These are phyloP conservation scores for Geotrichum ghanense DNA, from an alignment of 805 yeast genomes.

Conservation along the genomic window DNA sequence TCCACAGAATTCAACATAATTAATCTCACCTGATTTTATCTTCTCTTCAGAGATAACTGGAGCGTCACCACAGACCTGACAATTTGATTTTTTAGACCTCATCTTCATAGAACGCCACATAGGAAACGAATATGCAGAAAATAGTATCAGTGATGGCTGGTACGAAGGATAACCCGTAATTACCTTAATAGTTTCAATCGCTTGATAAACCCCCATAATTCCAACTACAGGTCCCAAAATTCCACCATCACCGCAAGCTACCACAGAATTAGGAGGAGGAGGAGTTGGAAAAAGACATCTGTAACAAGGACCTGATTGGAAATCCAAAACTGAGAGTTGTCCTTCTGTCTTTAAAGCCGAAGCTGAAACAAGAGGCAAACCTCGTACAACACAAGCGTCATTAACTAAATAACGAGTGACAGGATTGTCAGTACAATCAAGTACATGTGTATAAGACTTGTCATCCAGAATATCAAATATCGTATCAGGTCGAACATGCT, in stretches of 20 bases:
- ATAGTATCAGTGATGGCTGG: slow-evolving; percentile 50
- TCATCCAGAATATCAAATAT: slow-evolving; percentile 48
- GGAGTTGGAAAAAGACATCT: slow-evolving; percentile 88
- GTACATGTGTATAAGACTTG: slow-evolving; percentile 51
- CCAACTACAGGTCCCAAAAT: slow-evolving; percentile 97
- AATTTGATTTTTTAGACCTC: slow-evolving; percentile 51
- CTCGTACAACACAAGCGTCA: slow-evolving; percentile 63
- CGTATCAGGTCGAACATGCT: slow-evolving; percentile 40
- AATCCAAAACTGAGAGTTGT: slow-evolving; percentile 70
- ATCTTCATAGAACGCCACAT: slow-evolving; percentile 61
- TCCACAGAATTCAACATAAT: slow-evolving; percentile 76
- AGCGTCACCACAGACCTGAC: slow-evolving; percentile 51
- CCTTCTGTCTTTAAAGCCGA: slow-evolving; percentile 91
- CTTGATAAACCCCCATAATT: slow-evolving; percentile 77
- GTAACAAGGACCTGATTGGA: slow-evolving; percentile 75
- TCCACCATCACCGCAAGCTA: slow-evolving; percentile 88
- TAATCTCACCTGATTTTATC: slow-evolving; percentile 37
- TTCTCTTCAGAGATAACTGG: slow-evolving; percentile 38
- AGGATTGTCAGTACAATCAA: slow-evolving; percentile 95
- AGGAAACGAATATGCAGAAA: slow-evolving; percentile 44
- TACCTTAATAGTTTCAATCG: slow-evolving; percentile 73
- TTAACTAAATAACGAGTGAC: slow-evolving; percentile 74
- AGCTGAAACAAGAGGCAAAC: slow-evolving; percentile 74
- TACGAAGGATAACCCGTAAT: slow-evolving; percentile 42
- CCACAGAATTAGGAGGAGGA: slow-evolving; percentile 72